phyloP scores from a whole-genome alignment of 1,139 yeast genomes.

The Zygosaccharomyces sapae region DNA sequence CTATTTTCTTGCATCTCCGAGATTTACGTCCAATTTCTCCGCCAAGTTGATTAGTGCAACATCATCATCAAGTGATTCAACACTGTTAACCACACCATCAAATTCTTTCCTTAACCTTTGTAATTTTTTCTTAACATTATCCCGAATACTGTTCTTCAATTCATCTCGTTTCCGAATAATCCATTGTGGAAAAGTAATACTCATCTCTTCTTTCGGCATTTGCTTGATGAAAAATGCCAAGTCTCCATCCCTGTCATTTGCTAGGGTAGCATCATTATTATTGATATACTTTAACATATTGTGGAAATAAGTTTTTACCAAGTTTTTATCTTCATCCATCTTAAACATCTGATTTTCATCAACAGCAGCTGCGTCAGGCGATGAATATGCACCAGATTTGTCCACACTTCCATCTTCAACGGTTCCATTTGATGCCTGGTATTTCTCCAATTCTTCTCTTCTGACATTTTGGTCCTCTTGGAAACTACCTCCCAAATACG shows the following conservation, averaged over 20 bases:
- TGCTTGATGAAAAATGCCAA: slow-evolving; percentile 59
- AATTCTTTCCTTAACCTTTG: slow-evolving; percentile 29
- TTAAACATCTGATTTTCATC: slow-evolving; percentile 1
- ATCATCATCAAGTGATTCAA: slow-evolving; percentile 21
- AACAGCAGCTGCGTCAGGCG: not conserved
- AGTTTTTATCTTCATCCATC: slow-evolving; percentile 16
- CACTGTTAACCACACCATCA: slow-evolving; percentile 9
- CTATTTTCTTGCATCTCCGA: slow-evolving; percentile 1
- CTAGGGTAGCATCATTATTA: slow-evolving; percentile 33
- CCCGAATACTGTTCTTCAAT: slow-evolving; percentile 44
- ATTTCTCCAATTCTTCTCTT: not conserved
- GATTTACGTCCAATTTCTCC: slow-evolving; percentile 10
- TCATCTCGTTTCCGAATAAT: slow-evolving; percentile 41
- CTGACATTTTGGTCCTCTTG: not conserved
- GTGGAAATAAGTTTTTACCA: slow-evolving; percentile 26
- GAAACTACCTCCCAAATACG: not conserved
- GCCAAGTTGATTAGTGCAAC: slow-evolving; percentile 21
- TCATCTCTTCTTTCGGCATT: slow-evolving; percentile 66
- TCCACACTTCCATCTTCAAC: not conserved
- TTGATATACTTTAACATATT: slow-evolving; percentile 30
- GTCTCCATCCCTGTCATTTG: slow-evolving; percentile 60
- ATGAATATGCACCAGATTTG: not conserved
- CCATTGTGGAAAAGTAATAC: slow-evolving; percentile 72
- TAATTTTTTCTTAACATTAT: slow-evolving; percentile 45
- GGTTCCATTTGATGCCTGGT: not conserved